phyloP scores from a whole-genome alignment of 768 basidiomycete genomes.

The Leccinellum luteum region DNA sequence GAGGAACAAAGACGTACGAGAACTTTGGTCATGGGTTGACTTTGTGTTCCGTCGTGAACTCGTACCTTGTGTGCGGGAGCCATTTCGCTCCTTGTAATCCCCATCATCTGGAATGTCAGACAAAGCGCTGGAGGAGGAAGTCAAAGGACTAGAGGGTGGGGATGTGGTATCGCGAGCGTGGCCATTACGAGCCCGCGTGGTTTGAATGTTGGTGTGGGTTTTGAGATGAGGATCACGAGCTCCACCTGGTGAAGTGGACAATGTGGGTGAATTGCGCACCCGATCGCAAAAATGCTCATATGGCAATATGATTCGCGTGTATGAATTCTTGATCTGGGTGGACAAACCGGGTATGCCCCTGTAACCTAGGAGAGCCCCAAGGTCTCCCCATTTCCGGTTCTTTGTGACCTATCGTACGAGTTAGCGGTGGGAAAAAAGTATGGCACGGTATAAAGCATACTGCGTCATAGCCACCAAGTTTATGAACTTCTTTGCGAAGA shows the following conservation, averaged over 20 bases:
- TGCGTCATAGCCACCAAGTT: slow-evolving; percentile 81
- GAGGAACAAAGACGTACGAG: slow-evolving; percentile 29
- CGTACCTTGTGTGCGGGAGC: slow-evolving; percentile 36
- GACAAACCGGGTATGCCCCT: slow-evolving; percentile 78
- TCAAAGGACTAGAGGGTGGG: slow-evolving; percentile 71
- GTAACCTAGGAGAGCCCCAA: slow-evolving; percentile 83
- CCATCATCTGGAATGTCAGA: slow-evolving; percentile 81
- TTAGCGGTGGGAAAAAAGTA: slow-evolving; percentile 26
- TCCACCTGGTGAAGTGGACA: slow-evolving; percentile 37
- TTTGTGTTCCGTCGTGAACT: slow-evolving; percentile 52
- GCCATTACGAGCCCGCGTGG: slow-evolving; percentile 36
- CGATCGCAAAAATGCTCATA: slow-evolving; percentile 88
- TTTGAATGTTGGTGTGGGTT: slow-evolving; percentile 51
- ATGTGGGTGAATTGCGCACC: slow-evolving; percentile 60
- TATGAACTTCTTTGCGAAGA: slow-evolving; percentile 87
- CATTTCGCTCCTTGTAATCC: slow-evolving; percentile 56
- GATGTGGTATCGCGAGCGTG: slow-evolving; percentile 48
- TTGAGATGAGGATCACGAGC: slow-evolving; percentile 51
- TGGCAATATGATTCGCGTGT: slow-evolving; percentile 89
- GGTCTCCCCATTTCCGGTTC: slow-evolving; percentile 83
- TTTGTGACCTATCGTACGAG: slow-evolving; percentile 62
- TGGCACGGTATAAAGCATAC: slow-evolving; percentile 45
- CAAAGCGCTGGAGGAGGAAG: slow-evolving; percentile 72
- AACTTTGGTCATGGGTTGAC: slow-evolving; percentile 48
- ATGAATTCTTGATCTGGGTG: slow-evolving; percentile 87